Percentiles rank a stretch among this genome's conserved stretches.
Evolutionary conservation across 2,329 filamentous ascomycete genomes (phyloP).

Genomic region (Monosporascus sp.): DNA sequence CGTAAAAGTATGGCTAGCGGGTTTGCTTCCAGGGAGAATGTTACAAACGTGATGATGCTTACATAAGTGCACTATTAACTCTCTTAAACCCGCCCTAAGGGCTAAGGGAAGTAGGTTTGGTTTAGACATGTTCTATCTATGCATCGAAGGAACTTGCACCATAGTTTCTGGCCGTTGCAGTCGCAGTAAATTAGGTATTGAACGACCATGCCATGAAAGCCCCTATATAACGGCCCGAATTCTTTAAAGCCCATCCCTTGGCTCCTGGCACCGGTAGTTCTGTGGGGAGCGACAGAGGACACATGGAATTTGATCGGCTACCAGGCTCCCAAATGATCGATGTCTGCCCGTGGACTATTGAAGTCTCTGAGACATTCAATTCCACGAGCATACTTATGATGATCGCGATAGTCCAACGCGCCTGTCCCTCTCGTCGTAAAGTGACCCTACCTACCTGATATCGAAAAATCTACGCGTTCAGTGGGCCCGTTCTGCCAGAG

Average conservation of each 20-base stretch:
- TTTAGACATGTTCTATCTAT: neutral
- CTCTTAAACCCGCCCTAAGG: no score
- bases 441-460: neutral
- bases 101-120: no score
- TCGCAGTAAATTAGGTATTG: neutral
- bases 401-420: conserved; percentile 8
- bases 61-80: no score
- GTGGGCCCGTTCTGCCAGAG: neutral
- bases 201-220: neutral
- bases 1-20: no score
- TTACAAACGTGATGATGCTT: no score
- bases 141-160: neutral
- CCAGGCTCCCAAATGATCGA: conserved; percentile 9
- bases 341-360: conserved; percentile 9
- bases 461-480: neutral
- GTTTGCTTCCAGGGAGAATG: no score
- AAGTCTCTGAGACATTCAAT: conserved; percentile 20
- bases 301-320: conserved; percentile 12
- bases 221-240: conserved; percentile 6
- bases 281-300: neutral
- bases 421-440: neutral
- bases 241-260: conserved; percentile 6
- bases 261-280: neutral
- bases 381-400: conserved; percentile 10
- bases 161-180: neutral